These are phyloP conservation scores for Primulina tabacum DNA, from an alignment of 257 asterid species.

Conservation along the genomic window DNA sequence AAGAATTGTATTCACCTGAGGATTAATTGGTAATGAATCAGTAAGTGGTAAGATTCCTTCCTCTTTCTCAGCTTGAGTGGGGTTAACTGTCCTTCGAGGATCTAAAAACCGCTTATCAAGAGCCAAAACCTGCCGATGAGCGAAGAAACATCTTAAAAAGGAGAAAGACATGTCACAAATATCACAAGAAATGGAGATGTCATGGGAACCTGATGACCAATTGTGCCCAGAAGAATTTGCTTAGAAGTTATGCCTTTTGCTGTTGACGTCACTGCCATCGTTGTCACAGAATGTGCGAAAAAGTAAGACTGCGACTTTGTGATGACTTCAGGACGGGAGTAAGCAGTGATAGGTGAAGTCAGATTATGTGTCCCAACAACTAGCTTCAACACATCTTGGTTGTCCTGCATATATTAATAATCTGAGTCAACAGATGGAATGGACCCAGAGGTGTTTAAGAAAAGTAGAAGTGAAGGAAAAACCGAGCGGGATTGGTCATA, in stretches of 20 bases:
- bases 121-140: constrained; percentile 75
- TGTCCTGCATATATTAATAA: constrained; percentile 55
- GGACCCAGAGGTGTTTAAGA: constrained; percentile 14
- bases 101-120: constrained; percentile 93
- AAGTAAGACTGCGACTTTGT: constrained; percentile 88
- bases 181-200: constrained; percentile 11
- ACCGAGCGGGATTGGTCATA: constrained; percentile 98
- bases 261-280: constrained; percentile 84
- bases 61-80: constrained; percentile 95
- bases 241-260: constrained; percentile 96
- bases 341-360: constrained; percentile 82
- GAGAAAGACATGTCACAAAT: constrained; percentile 16
- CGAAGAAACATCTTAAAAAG: constrained; percentile 1
- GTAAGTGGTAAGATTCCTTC: constrained; percentile 97
- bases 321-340: constrained; percentile 79
- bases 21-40: constrained; percentile 87
- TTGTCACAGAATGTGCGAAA: constrained; percentile 73
- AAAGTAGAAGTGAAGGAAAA: constrained; percentile 33
- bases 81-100: constrained; percentile 90
- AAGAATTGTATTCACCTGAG: constrained; percentile 59
- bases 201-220: constrained; percentile 81
- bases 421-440: constrained; percentile 16
- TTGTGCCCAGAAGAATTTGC: constrained; percentile 91
- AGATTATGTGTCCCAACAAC: constrained; percentile 88
- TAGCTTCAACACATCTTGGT: constrained; percentile 88